phyloP scores from a whole-genome alignment of 1,284 basidiomycete species.

The Wallemia hederae region DNA sequence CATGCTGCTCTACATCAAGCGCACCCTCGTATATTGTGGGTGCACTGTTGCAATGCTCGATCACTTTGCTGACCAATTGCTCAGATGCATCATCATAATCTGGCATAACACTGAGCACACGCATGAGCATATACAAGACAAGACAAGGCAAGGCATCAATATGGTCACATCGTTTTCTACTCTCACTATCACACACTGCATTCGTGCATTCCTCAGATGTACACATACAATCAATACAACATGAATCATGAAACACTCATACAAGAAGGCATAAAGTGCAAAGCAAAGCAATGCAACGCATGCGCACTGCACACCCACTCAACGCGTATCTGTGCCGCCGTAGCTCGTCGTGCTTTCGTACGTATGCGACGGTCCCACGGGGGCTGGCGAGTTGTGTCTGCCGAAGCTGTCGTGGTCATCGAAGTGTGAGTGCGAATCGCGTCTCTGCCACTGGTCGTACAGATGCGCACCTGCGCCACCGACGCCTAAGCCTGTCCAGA shows the following conservation, averaged over 20 bases:
- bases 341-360: background rate
- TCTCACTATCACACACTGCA: no score
- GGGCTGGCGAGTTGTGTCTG: background rate
- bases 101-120: background rate
- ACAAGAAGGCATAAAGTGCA: no score
- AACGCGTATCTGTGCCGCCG: background rate
- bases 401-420: background rate
- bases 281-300: no score
- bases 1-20: constrained; percentile 79
- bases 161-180: background rate
- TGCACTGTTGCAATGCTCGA: constrained; percentile 4
- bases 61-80: constrained; percentile 5
- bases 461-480: background rate
- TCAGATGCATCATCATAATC: background rate
- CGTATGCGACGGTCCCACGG: background rate
- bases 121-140: no score
- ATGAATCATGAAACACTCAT: no score
- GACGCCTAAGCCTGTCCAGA: background rate
- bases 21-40: constrained; percentile 37
- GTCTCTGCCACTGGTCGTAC: background rate
- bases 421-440: background rate
- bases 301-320: background rate
- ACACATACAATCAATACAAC: no score
- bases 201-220: no score
- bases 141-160: background rate